These are phyloP conservation scores for Moniliella sp. DNA, from an alignment of 1,284 basidiomycete species.

Conservation along the genomic window DNA sequence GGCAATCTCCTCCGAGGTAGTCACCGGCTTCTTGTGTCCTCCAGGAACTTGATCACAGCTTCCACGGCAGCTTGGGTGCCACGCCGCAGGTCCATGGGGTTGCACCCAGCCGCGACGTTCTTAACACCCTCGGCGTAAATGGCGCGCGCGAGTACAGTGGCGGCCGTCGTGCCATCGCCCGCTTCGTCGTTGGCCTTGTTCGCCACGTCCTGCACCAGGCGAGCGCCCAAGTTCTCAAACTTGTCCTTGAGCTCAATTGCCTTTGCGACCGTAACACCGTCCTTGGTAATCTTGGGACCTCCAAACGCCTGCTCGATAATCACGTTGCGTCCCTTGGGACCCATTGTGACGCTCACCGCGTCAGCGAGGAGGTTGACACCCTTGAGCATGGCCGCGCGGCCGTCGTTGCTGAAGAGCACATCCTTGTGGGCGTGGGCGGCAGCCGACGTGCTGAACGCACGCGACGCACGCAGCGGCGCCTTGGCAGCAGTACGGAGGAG, in stretches of 20 bases:
- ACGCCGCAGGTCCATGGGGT: slow-evolving; percentile 94
- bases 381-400: slow-evolving; percentile 72
- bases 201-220: slow-evolving; percentile 86
- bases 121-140: slow-evolving; percentile 98
- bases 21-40: slow-evolving; percentile 75
- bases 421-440: slow-evolving; percentile 47
- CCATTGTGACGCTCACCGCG: slow-evolving; percentile 61
- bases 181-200: slow-evolving; percentile 91
- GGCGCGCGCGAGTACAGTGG: slow-evolving; percentile 82
- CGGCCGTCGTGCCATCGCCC: slow-evolving; percentile 92
- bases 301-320: slow-evolving; percentile 96
- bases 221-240: slow-evolving; percentile 93
- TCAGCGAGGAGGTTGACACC: slow-evolving; percentile 80
- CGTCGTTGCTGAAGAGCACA: slow-evolving; percentile 88
- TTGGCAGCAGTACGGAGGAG: no score
- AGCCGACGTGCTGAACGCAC: slow-evolving; percentile 11
- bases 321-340: slow-evolving; percentile 91
- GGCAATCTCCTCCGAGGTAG: slow-evolving; percentile 88
- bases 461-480: no score
- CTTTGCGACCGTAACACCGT: slow-evolving; percentile 95
- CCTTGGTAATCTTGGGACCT: slow-evolving; percentile 92
- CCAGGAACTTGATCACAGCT: slow-evolving; percentile 74
- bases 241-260: slow-evolving; percentile 84
- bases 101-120: slow-evolving; percentile 95
- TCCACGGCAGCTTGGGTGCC: slow-evolving; percentile 90